These are phyloP conservation scores for Penicillium italicum DNA, from an alignment of 2,329 filamentous ascomycete genomes.

Conservation along the genomic window DNA sequence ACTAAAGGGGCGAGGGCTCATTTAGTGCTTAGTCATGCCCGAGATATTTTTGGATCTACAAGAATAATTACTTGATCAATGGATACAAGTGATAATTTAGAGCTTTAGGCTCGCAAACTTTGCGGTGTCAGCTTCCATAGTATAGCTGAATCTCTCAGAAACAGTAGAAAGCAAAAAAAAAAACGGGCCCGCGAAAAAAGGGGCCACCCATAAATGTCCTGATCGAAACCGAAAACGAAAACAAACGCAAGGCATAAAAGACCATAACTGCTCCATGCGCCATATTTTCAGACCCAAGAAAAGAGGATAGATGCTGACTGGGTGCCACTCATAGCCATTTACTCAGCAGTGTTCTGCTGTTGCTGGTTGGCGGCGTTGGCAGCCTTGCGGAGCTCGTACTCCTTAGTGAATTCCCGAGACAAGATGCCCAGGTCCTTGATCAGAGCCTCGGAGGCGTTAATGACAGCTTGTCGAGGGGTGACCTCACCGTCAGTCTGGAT, in stretches of 20 bases:
- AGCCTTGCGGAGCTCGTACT: conserved; percentile 86
- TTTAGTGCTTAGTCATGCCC: conserved; percentile 20
- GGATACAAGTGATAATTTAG: neutral
- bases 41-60: conserved; percentile 8
- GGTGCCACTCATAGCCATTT: conserved; percentile 5
- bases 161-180: conserved; percentile 1
- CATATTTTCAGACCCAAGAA: conserved; percentile 9
- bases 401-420: conserved; percentile 84
- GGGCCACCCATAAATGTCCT: neutral
- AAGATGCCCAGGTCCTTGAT: conserved; percentile 77
- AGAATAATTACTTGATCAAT: neutral
- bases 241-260: conserved; percentile 9
- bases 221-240: conserved; percentile 2
- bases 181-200: neutral
- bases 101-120: neutral
- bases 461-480: conserved; percentile 82
- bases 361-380: conserved; percentile 60
- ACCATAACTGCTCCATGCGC: conserved; percentile 24
- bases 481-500: conserved; percentile 88
- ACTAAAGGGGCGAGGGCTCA: conserved; percentile 17
- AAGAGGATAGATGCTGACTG: neutral
- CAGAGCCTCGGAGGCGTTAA: conserved; percentile 75
- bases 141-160: conserved; percentile 2
- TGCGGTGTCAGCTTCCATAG: neutral
- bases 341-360: conserved; percentile 32